Conservation (phyloP, 257 asterid genomes). For the Agastache rugosa region DNA sequence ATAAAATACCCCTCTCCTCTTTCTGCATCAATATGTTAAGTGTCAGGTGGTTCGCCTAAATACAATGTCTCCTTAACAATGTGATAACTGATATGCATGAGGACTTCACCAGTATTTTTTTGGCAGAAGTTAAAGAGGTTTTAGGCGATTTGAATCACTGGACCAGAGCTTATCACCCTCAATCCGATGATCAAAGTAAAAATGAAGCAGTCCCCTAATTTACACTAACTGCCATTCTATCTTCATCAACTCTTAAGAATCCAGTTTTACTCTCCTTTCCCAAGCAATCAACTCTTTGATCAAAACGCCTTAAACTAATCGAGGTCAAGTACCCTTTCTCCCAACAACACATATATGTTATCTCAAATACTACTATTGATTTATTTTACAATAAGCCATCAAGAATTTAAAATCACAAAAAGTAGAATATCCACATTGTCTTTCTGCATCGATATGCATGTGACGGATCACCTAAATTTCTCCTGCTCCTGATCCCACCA, state of each 20-base stretch:
- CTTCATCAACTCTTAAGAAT: conserved; percentile 6
- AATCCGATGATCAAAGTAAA: background rate
- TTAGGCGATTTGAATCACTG: background rate
- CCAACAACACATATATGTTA: conserved; percentile 22
- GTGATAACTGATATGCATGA: background rate
- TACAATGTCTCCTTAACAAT: background rate
- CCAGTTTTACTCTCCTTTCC: conserved; percentile 5
- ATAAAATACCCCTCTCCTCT: too few species aligned
- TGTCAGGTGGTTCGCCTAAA: too few species aligned
- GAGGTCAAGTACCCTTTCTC: background rate
- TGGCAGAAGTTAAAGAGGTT: background rate
- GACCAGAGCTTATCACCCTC: background rate
- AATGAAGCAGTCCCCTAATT: background rate
- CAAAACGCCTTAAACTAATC: conserved; percentile 21
- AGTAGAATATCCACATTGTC: background rate
- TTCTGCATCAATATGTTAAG: too few species aligned
- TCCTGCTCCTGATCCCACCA: conserved; percentile 19
- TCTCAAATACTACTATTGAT: background rate
- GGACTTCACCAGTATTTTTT: too few species aligned
- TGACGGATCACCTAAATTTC: conserved; percentile 20
- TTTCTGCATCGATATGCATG: background rate
- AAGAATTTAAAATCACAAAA: conserved; percentile 18
- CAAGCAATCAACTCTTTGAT: conserved; percentile 10
- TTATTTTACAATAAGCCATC: background rate
- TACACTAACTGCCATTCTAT: background rate